phyloP scores from a whole-genome alignment of 768 basidiomycete genomes.

The Tulasnella sp. region DNA sequence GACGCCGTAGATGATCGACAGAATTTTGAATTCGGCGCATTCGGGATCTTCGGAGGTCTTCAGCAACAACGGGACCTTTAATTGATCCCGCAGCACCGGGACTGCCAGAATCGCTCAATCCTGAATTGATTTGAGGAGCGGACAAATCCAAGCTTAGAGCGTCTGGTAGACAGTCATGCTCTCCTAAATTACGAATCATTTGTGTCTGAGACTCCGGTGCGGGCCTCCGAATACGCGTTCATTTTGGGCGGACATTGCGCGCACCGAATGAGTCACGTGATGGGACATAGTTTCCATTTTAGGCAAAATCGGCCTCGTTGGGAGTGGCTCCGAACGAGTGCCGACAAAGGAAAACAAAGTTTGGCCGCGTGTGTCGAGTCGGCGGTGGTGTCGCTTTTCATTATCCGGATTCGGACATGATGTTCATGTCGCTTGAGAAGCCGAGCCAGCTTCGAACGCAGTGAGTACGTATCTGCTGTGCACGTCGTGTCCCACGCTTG shows the following conservation, averaged over 20 bases:
- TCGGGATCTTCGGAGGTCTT: neutral
- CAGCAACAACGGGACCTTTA: neutral
- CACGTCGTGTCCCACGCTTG: neutral
- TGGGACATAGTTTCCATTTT: neutral
- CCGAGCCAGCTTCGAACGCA: neutral
- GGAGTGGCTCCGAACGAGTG: neutral
- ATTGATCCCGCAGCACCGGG: neutral
- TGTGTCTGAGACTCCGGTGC: neutral
- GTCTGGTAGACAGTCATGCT: too few species aligned
- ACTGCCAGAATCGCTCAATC: neutral
- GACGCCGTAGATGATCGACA: neutral
- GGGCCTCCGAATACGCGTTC: neutral
- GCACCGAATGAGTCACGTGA: neutral
- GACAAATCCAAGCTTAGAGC: neutral
- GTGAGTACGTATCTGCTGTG: neutral
- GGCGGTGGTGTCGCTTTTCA: too few species aligned
- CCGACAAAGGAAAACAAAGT: neutral
- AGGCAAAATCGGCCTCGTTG: neutral
- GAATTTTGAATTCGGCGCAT: neutral
- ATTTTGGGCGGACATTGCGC: neutral
- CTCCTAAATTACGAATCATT: neutral
- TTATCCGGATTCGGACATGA: neutral
- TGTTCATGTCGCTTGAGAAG: neutral
- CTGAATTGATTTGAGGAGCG: neutral
- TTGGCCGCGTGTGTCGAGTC: neutral